Conservation (phyloP, 345 rosid genomes). For the Syzygium grande region DNA sequence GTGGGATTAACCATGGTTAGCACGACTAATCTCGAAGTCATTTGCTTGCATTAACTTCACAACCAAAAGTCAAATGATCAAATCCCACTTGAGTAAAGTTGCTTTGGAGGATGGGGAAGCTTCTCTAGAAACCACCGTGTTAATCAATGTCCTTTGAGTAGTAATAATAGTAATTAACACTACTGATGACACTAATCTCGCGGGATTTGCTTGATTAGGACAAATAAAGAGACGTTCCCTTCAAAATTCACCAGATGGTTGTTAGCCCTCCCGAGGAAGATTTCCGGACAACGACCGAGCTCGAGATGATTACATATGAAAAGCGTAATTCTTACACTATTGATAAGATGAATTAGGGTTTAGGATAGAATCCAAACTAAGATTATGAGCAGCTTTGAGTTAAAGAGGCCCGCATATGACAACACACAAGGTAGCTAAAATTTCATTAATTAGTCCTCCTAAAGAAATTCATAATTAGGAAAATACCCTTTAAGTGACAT, state of each 20-base stretch:
- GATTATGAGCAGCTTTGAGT: neutral
- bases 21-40: neutral
- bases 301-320: neutral
- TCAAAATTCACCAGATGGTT: neutral
- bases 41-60: neutral
- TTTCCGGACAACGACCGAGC: accelerated
- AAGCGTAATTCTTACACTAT: accelerated
- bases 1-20: neutral
- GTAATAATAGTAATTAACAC: neutral
- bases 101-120: neutral
- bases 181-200: neutral
- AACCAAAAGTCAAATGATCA: neutral
- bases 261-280: neutral
- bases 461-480: neutral
- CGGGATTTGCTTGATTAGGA: neutral
- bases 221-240: neutral
- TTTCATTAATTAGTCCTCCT: neutral
- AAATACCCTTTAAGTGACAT: neutral
- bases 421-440: neutral
- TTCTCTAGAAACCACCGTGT: neutral
- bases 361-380: neutral
- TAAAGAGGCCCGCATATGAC: neutral
- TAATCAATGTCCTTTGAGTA: neutral
- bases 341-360: neutral
- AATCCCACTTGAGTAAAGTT: neutral